These are phyloP conservation scores for Aspergillus saccharolyticus DNA, from an alignment of 495 filamentous ascomycete genomes.

Conservation along the genomic window DNA sequence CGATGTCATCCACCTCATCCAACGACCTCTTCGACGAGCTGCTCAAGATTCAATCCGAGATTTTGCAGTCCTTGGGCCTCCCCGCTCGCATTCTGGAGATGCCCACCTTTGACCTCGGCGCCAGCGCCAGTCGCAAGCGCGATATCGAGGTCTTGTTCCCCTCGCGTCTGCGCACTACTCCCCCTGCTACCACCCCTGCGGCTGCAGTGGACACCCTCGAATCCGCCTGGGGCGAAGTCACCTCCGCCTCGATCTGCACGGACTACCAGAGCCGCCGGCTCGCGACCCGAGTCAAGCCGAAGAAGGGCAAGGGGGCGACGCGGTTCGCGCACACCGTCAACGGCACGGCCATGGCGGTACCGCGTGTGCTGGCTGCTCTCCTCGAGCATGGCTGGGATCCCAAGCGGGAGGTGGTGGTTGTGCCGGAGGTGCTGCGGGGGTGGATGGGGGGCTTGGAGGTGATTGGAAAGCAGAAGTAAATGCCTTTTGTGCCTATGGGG, in stretches of 20 bases:
- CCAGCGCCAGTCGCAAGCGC: slow-evolving; percentile 75
- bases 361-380: slow-evolving; percentile 82
- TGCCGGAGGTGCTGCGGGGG: slow-evolving; percentile 70
- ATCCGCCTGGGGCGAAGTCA: slow-evolving; percentile 91
- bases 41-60: slow-evolving; percentile 76
- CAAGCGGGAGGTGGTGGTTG: slow-evolving; percentile 51
- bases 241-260: slow-evolving; percentile 82
- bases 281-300: slow-evolving; percentile 53
- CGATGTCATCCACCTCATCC: slow-evolving; percentile 22
- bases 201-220: slow-evolving; percentile 40
- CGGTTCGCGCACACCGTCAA: slow-evolving; percentile 83
- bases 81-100: slow-evolving; percentile 88
- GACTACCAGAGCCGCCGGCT: slow-evolving; percentile 89
- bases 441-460: slow-evolving; percentile 75
- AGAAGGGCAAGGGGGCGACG: neutral
- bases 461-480: slow-evolving; percentile 39
- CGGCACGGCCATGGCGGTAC: slow-evolving; percentile 89
- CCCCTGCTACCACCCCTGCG: slow-evolving; percentile 4
- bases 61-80: slow-evolving; percentile 69
- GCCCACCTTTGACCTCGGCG: slow-evolving; percentile 82
- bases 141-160: slow-evolving; percentile 97
- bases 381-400: slow-evolving; percentile 90
- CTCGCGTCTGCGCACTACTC: slow-evolving; percentile 49
- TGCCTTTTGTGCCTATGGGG: too few species aligned
- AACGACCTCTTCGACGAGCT: slow-evolving; percentile 73